Conservation (phyloP, 208 protist species). For the Porcisia hertigi region DNA sequence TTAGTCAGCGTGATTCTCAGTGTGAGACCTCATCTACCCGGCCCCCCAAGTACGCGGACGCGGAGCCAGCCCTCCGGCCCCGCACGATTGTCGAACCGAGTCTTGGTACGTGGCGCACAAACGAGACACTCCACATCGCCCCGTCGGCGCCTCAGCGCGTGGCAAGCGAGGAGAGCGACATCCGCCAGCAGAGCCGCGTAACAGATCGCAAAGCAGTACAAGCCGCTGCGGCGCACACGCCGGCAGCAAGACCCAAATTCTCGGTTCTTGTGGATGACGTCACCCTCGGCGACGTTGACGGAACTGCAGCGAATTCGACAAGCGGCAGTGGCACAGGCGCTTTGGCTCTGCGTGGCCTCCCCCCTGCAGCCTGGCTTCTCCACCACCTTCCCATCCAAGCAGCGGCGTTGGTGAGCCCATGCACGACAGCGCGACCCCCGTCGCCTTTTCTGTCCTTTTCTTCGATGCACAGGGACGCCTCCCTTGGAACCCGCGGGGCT, state of each 20-base stretch:
- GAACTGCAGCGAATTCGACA: background rate
- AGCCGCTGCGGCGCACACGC: background rate
- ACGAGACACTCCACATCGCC: background rate
- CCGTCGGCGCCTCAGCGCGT: background rate
- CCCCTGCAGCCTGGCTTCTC: slow-evolving; percentile 13
- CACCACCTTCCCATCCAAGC: slow-evolving; percentile 16
- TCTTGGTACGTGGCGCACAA: background rate
- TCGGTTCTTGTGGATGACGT: slow-evolving; percentile 17
- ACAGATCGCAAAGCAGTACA: background rate
- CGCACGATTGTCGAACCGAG: background rate
- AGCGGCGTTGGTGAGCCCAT: background rate
- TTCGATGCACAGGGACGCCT: background rate
- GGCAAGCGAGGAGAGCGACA: background rate
- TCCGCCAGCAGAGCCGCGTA: background rate
- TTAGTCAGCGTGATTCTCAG: background rate
- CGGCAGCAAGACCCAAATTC: background rate
- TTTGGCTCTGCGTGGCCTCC: background rate
- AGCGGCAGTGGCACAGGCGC: background rate
- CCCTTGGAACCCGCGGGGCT: background rate
- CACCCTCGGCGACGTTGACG: background rate
- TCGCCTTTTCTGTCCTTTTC: background rate
- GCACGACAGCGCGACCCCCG: background rate
- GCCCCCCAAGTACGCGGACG: background rate
- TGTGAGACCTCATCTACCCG: background rate
- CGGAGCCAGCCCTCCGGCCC: background rate